Conservation (phyloP, 106 monocot genomes). For the Xerophyta viscosa region DNA sequence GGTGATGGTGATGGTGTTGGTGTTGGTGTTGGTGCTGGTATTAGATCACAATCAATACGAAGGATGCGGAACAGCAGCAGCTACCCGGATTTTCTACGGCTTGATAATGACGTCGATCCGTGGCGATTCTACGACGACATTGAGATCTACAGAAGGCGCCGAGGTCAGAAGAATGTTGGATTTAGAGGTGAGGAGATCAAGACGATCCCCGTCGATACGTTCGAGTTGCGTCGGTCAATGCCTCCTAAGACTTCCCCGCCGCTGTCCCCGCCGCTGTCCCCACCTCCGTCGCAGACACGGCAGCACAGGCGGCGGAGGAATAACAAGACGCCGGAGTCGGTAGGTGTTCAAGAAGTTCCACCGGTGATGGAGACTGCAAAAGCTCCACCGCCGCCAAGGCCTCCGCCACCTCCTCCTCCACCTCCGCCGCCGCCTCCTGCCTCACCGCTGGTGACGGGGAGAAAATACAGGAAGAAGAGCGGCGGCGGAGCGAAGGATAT, state of each 20-base stretch:
- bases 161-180: neutral
- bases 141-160: conserved; percentile 23
- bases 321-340: neutral
- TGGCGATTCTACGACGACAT: conserved; percentile 65
- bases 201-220: conserved; percentile 41
- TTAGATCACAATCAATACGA: no score
- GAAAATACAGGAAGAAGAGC: conserved; percentile 37
- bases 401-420: conserved; percentile 25
- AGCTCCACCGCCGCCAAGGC: conserved; percentile 26
- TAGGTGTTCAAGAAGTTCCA: no score
- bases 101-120: neutral
- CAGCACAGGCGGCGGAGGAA: neutral
- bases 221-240: neutral
- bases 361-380: no score
- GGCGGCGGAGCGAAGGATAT: conserved; percentile 56
- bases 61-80: conserved; percentile 54
- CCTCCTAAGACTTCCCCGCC: no score
- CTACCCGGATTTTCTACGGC: conserved; percentile 51
- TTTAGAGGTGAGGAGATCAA: no score
- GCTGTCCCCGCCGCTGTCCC: no score
- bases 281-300: conserved; percentile 16
- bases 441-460: conserved; percentile 1
- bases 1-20: no score
- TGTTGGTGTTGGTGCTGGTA: no score
- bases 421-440: conserved; percentile 21